Conservation (phyloP, 768 basidiomycete genomes). For the Dacryopinax primogenitus region DNA sequence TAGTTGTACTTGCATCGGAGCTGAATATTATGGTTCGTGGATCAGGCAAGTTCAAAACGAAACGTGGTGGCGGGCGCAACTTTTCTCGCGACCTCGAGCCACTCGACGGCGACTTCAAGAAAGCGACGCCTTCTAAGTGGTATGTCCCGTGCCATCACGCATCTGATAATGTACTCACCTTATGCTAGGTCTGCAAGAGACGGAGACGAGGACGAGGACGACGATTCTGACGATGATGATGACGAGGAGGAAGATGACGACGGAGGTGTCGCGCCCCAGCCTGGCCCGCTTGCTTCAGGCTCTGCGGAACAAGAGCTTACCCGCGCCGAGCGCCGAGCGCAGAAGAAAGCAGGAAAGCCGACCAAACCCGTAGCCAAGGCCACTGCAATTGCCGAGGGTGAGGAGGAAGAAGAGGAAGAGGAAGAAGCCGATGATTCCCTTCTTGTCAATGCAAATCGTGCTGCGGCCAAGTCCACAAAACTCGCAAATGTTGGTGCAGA, state of each 20-base stretch:
- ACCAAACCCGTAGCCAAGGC: slow-evolving; percentile 14
- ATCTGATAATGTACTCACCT: slow-evolving; percentile 13
- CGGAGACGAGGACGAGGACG: slow-evolving; percentile 31
- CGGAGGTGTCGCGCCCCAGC: slow-evolving; percentile 23
- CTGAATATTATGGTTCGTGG: slow-evolving; percentile 19
- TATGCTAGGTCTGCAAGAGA: slow-evolving; percentile 17
- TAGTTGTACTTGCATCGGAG: too few relatives aligned
- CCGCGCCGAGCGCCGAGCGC: slow-evolving; percentile 58
- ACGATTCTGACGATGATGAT: slow-evolving; percentile 35
- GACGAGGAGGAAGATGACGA: slow-evolving; percentile 35
- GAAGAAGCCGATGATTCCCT: slow-evolving; percentile 54
- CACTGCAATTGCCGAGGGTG: slow-evolving; percentile 11
- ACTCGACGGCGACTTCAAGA: slow-evolving; percentile 13
- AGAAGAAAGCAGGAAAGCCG: slow-evolving; percentile 45
- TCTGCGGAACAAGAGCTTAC: slow-evolving; percentile 39
- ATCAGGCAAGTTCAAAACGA: slow-evolving; percentile 69
- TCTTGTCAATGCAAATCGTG: slow-evolving; percentile 65
- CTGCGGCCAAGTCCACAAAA: slow-evolving; percentile 54
- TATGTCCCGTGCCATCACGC: slow-evolving; percentile 10
- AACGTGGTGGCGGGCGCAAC: slow-evolving; percentile 75
- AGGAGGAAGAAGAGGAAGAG: slow-evolving; percentile 33
- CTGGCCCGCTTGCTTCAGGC: slow-evolving; percentile 21
- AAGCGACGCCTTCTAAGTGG: slow-evolving; percentile 6
- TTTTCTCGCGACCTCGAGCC: slow-evolving; percentile 45
- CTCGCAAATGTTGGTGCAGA: slow-evolving; percentile 54